Evolutionary conservation across 2,329 filamentous ascomycete species (phyloP).

Genomic region (Drechslera avenae): DNA sequence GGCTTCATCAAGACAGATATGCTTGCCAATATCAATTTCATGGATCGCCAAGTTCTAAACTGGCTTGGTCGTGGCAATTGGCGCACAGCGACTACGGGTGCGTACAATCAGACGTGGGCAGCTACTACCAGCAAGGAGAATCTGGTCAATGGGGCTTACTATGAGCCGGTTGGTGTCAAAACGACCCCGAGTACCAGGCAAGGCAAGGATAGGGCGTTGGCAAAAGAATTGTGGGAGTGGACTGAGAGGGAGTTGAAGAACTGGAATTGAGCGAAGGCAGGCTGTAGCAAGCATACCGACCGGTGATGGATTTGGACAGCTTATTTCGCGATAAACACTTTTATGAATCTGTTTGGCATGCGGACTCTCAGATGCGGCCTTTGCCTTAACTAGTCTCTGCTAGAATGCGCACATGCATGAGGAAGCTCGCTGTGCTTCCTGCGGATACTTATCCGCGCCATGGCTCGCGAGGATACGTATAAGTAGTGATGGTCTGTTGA

Average conservation of each 20-base stretch:
- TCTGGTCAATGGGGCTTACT: conserved; percentile 51
- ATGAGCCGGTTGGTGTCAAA: conserved; percentile 41
- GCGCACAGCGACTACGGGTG: conserved; percentile 33
- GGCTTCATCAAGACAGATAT: conserved; percentile 56
- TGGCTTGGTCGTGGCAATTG: background rate
- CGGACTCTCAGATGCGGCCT: too few species aligned
- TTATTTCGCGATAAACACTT: too few species aligned
- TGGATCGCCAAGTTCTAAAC: conserved; percentile 12
- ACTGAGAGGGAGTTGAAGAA: conserved; percentile 42
- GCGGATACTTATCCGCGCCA: conserved; percentile 8
- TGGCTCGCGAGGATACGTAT: background rate
- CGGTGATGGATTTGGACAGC: too few species aligned
- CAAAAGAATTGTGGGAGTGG: conserved; percentile 47
- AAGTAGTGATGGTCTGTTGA: too few species aligned
- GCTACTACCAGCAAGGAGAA: conserved; percentile 40
- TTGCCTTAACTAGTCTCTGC: too few species aligned
- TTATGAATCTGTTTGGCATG: too few species aligned
- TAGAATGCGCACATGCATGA: too few species aligned
- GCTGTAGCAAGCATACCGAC: too few species aligned
- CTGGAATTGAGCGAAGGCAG: background rate
- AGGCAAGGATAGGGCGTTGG: conserved; percentile 33
- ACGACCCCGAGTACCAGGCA: conserved; percentile 26
- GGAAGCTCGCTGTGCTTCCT: too few species aligned
- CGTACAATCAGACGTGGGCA: conserved; percentile 52
- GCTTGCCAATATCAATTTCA: conserved; percentile 35